phyloP scores from a whole-genome alignment of 164 flowering plant genomes.

The Magnolia kwangsiensis region DNA sequence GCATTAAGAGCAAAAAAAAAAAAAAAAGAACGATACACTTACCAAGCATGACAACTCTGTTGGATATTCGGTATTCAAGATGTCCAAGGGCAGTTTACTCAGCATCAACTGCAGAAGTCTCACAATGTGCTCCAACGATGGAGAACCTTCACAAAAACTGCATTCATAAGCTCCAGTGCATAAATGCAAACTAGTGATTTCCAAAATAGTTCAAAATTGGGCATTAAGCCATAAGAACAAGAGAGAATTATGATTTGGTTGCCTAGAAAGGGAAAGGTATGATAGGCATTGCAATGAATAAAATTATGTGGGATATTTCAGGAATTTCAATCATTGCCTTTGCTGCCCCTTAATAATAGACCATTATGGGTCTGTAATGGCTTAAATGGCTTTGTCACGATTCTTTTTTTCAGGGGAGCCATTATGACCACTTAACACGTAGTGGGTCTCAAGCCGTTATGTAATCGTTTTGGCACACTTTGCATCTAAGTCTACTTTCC shows the following conservation, averaged over 20 bases:
- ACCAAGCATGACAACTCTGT: conserved; percentile 57
- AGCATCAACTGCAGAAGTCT: conserved; percentile 56
- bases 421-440: too few species aligned
- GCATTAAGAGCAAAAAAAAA: not conserved
- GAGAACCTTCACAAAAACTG: conserved; percentile 55
- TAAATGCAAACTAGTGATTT: not conserved
- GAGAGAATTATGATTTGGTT: not conserved
- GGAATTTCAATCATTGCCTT: too few species aligned
- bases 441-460: too few species aligned
- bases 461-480: too few species aligned
- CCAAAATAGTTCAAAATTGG: not conserved
- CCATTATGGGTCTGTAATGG: too few species aligned
- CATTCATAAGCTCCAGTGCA: not conserved
- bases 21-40: conserved; percentile 21
- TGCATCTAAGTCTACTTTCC: too few species aligned
- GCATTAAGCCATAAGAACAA: not conserved
- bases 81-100: conserved; percentile 48
- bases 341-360: too few species aligned
- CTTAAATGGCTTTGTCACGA: too few species aligned
- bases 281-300: not conserved
- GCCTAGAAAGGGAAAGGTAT: not conserved
- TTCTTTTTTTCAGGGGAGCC: too few species aligned
- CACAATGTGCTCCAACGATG: conserved; percentile 51
- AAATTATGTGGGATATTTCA: not conserved
- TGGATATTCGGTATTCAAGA: conserved; percentile 29